A percentile compares a stretch with the other conserved stretches of the same genome.
Conservation (phyloP, 345 rosid species). For the Arabidopsis arenosa region DNA sequence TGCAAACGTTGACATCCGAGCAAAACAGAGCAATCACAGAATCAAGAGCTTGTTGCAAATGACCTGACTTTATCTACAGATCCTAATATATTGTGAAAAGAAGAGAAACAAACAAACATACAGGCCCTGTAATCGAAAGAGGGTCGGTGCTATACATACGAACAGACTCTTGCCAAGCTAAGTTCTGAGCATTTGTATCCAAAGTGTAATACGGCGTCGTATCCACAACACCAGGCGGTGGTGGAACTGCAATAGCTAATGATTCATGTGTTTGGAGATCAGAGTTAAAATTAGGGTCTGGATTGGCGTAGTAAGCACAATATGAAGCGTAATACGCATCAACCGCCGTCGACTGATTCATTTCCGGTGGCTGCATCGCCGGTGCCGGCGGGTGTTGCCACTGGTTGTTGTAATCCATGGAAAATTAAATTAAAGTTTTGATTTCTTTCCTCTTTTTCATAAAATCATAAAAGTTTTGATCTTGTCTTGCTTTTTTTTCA, state of each 20-base stretch:
- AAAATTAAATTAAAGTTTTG: no score
- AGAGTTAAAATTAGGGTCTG: not conserved
- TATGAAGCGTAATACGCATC: conserved; percentile 28
- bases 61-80: not conserved
- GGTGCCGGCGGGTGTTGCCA: conserved; percentile 16
- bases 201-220: conserved; percentile 24
- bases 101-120: not conserved
- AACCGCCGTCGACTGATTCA: not conserved
- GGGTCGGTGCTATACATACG: conserved; percentile 42
- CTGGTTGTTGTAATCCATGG: conserved; percentile 18
- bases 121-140: conserved; percentile 38
- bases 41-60: not conserved
- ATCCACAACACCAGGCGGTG: conserved; percentile 48
- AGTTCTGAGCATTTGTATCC: conserved; percentile 43
- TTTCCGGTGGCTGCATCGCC: conserved; percentile 20
- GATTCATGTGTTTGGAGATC: not conserved
- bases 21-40: not conserved
- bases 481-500: not conserved
- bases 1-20: not conserved
- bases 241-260: conserved; percentile 1
- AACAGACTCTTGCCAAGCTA: conserved; percentile 35
- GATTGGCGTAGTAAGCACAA: conserved; percentile 31
- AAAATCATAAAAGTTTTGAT: not conserved
- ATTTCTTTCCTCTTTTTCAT: no score
- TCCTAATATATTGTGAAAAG: not conserved